These are phyloP conservation scores for Kockovaella imperatae DNA, from an alignment of 768 basidiomycete species.

Conservation along the genomic window DNA sequence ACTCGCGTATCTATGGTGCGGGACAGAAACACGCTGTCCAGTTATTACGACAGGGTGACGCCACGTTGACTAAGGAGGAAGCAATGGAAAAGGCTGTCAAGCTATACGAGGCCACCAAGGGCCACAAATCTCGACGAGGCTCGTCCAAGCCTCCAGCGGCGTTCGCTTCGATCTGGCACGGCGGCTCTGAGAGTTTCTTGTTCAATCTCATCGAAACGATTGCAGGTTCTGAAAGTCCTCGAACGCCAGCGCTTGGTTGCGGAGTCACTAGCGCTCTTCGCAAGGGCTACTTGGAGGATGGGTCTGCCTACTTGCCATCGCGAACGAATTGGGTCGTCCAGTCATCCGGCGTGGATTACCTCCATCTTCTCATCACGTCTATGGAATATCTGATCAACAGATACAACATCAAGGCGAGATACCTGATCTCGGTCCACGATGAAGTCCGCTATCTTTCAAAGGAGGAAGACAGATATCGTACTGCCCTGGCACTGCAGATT, in stretches of 20 bases:
- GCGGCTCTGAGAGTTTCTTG: constrained; percentile 88
- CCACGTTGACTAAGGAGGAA: constrained; percentile 65
- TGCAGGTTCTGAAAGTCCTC: constrained; percentile 73
- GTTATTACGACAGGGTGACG: constrained; percentile 74
- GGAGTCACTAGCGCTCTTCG: constrained; percentile 89
- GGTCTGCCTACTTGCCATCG: constrained; percentile 80
- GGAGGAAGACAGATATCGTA: constrained; percentile 83
- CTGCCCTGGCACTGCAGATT: constrained; percentile 83
- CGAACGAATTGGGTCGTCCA: constrained; percentile 99
- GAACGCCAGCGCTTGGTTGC: constrained; percentile 88
- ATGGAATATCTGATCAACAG: constrained; percentile 79
- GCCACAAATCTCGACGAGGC: constrained; percentile 46
- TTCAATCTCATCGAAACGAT: constrained; percentile 98
- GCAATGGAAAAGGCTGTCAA: constrained; percentile 75
- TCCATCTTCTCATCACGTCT: constrained; percentile 88
- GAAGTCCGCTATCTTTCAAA: constrained; percentile 88
- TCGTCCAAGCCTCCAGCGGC: constrained; percentile 47
- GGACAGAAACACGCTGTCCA: constrained; percentile 89
- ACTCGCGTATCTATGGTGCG: constrained; percentile 97
- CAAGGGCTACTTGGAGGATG: constrained; percentile 65
- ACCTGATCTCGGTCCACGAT: constrained; percentile 94
- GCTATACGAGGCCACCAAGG: constrained; percentile 87
- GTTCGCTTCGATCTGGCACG: constrained; percentile 62
- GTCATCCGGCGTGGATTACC: constrained; percentile 95
- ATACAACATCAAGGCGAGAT: constrained; percentile 80